These are phyloP conservation scores for Mycena citricolor DNA, from an alignment of 1,284 basidiomycete species.

Conservation along the genomic window DNA sequence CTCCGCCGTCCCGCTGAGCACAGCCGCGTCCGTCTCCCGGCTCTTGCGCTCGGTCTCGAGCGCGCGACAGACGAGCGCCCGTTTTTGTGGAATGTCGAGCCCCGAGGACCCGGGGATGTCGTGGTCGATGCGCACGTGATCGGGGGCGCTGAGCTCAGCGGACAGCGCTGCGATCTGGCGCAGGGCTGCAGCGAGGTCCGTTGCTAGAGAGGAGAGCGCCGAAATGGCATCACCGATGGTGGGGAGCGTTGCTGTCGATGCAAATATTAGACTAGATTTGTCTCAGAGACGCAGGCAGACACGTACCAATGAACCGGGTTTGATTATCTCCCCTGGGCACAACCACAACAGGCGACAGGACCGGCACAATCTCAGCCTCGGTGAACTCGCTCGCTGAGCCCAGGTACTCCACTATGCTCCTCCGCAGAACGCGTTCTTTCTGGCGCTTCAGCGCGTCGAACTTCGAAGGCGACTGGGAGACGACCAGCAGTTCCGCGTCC, in stretches of 20 bases:
- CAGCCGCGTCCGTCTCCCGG: slow-evolving; percentile 53
- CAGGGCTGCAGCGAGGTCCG: slow-evolving; percentile 59
- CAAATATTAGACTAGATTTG: slow-evolving; percentile 2
- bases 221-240: slow-evolving; percentile 76
- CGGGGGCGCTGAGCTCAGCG: slow-evolving; percentile 69
- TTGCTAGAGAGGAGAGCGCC: slow-evolving; percentile 62
- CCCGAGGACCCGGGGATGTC: slow-evolving; percentile 59
- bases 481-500: slow-evolving; percentile 56
- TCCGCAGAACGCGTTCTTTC: slow-evolving; percentile 55
- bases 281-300: too few species aligned
- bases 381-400: slow-evolving; percentile 70
- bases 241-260: slow-evolving; percentile 73
- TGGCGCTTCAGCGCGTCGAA: slow-evolving; percentile 56
- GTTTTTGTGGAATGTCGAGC: slow-evolving; percentile 69
- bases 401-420: slow-evolving; percentile 64
- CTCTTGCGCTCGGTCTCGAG: slow-evolving; percentile 52
- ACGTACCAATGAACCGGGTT: slow-evolving; percentile 29
- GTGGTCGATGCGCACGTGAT: slow-evolving; percentile 70
- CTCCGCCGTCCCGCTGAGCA: slow-evolving; percentile 66
- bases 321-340: slow-evolving; percentile 46
- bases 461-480: slow-evolving; percentile 49
- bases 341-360: slow-evolving; percentile 61
- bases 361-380: slow-evolving; percentile 66
- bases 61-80: slow-evolving; percentile 60
- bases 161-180: slow-evolving; percentile 68